Base-by-base conservation (phyloP, 257 asterid genomes). In the Euphrasia confusa region DNA sequence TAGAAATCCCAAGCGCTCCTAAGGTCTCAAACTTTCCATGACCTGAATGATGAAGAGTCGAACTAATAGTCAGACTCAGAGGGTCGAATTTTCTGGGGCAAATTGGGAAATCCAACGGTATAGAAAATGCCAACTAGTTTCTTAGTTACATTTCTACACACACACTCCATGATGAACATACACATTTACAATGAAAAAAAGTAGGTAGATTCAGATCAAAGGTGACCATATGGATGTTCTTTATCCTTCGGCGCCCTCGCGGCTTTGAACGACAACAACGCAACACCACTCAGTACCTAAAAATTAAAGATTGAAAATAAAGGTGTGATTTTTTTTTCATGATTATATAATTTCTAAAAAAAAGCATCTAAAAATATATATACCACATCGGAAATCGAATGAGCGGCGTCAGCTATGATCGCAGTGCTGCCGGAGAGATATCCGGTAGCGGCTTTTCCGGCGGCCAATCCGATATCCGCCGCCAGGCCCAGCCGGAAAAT, bases 201-300 rank as follows among this genome's bases (percentile, higher is more conserved):
- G 72, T 24, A 75, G 71, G 86, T 77, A 84, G 83, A 80, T 81
- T 84, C 95, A 73, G 91, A 88, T 82, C 81, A 86, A 87, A 81
- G 77, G 87, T 72, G 84, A 93, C 99, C 99, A 81, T 89, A 89
- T 79, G 97, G 97, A 78, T 93, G 99, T 74, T 93, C 99, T 80
- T 93, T 93, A 84, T 93, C 99, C 89, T 87, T 89, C 4, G 97
- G 99, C 49, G 81, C 86, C 78, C 70, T 83, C 9, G 96, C 90
- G 76, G 95, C 97, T 75, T 77, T 82, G 60, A 83, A 93, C 8
- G 99, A 89, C 67, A 79, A 71, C 86, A 93, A 72, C 48, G 99
- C 96, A 72, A 87, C 99, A 5, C 94, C 89, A 77, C 99, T 93
- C 83, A 89, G 77, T 11, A 93, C 97, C 99, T 93, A 72, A 37